phyloP scores from a whole-genome alignment of 257 asterid genomes.

The Solanum medicagineum region DNA sequence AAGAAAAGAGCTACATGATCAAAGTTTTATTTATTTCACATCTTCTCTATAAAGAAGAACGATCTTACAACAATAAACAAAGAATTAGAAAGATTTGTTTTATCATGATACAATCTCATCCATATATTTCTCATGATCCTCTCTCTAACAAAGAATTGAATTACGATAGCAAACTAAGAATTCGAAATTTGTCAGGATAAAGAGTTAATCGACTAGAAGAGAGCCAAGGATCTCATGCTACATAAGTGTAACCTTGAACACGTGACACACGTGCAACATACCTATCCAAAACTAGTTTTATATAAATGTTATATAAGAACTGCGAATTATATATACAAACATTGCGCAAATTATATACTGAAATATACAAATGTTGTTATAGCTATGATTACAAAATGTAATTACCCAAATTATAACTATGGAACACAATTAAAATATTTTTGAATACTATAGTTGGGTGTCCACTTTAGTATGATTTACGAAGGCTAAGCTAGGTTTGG shows the following conservation, averaged over 20 bases:
- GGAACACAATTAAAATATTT: too few relatives aligned
- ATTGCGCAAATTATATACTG: too few relatives aligned
- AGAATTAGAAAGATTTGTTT: background rate
- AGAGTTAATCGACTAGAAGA: slow-evolving; percentile 18
- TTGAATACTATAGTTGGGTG: background rate
- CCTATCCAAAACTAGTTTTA: too few relatives aligned
- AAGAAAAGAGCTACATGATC: background rate
- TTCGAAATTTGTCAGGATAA: background rate
- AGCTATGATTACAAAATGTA: too few relatives aligned
- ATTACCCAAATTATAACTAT: too few relatives aligned
- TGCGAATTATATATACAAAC: too few relatives aligned
- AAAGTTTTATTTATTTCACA: background rate
- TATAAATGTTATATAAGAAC: too few relatives aligned
- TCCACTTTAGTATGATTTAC: background rate
- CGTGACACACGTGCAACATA: too few relatives aligned
- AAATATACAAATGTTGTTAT: too few relatives aligned
- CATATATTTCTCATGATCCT: background rate
- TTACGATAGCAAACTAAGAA: background rate
- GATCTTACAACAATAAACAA: background rate
- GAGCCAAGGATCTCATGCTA: slow-evolving; percentile 81
- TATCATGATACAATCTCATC: too few relatives aligned
- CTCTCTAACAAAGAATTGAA: background rate
- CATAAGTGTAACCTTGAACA: slow-evolving; percentile 71
- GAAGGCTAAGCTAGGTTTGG: background rate
- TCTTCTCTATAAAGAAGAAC: background rate